phyloP scores from a whole-genome alignment of 306 rosid species.

The Citrullus mucosospermus region DNA sequence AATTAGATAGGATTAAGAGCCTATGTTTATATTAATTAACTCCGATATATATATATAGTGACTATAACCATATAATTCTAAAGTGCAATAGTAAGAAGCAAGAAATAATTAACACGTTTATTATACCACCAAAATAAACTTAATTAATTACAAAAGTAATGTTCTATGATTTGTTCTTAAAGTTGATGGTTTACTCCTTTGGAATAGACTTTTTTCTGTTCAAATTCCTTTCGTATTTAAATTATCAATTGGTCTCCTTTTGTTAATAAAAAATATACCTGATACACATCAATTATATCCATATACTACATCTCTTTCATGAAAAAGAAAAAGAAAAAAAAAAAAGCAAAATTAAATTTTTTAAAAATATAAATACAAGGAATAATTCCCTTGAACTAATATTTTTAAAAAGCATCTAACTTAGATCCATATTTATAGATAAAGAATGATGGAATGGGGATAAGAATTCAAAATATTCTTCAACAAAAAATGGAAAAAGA shows the following conservation, averaged over 20 bases:
- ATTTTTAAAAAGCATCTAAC: neutral
- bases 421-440: neutral
- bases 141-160: too few species aligned
- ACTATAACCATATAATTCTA: neutral
- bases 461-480: neutral
- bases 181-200: too few species aligned
- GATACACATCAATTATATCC: too few species aligned
- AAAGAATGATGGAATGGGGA: neutral
- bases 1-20: neutral
- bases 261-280: accelerated
- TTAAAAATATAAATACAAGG: neutral
- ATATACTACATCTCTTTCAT: too few species aligned
- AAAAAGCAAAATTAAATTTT: too few species aligned
- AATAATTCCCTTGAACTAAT: neutral
- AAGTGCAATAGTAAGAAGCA: neutral
- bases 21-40: neutral
- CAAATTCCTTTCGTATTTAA: too few species aligned
- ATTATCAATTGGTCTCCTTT: neutral
- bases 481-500: neutral
- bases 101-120: neutral
- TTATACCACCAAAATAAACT: neutral
- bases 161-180: too few species aligned
- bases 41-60: neutral
- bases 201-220: too few species aligned
- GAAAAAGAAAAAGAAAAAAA: too few species aligned